A percentile compares a stretch with the other conserved stretches of the same genome.
These are phyloP conservation scores for Trichoderma hamatum DNA, from an alignment of 2,329 filamentous ascomycete species.

Conservation along the genomic window DNA sequence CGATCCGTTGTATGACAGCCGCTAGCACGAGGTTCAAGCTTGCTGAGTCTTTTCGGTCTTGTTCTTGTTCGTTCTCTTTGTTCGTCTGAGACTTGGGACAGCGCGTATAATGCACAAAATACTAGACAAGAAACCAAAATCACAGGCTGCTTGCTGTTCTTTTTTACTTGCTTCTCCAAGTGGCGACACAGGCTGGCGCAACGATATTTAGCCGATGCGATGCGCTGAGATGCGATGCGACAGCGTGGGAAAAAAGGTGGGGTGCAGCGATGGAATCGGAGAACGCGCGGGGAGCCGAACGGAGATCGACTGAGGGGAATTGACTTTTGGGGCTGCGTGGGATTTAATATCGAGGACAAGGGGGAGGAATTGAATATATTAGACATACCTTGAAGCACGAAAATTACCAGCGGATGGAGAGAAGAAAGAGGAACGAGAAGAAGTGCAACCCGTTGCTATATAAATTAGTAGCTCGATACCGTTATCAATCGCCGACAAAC, in stretches of 20 bases:
- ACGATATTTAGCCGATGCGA: conserved; percentile 1
- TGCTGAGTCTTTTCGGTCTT: background rate
- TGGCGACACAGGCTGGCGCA: conserved; percentile 1
- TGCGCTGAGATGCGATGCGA: conserved; percentile 20
- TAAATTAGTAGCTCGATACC: conserved; percentile 8
- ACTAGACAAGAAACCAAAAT: background rate
- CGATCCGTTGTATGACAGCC: background rate
- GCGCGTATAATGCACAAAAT: no score
- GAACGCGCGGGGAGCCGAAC: conserved; percentile 26
- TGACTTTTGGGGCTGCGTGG: background rate
- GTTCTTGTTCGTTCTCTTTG: background rate
- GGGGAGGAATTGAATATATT: background rate
- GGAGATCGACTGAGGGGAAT: conserved; percentile 22
- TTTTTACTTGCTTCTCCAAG: background rate
- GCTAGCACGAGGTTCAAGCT: background rate
- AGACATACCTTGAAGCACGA: background rate
- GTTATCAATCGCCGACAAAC: conserved; percentile 14
- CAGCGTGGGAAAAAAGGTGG: conserved; percentile 1
- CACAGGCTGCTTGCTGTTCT: background rate
- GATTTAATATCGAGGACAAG: background rate
- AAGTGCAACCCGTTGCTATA: conserved; percentile 2
- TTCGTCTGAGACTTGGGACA: background rate
- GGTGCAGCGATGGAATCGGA: conserved; percentile 22
- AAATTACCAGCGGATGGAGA: background rate
- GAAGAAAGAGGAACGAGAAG: background rate